These are phyloP conservation scores for Parastagonospora avenae DNA, from an alignment of 2,329 filamentous ascomycete genomes.

Conservation along the genomic window DNA sequence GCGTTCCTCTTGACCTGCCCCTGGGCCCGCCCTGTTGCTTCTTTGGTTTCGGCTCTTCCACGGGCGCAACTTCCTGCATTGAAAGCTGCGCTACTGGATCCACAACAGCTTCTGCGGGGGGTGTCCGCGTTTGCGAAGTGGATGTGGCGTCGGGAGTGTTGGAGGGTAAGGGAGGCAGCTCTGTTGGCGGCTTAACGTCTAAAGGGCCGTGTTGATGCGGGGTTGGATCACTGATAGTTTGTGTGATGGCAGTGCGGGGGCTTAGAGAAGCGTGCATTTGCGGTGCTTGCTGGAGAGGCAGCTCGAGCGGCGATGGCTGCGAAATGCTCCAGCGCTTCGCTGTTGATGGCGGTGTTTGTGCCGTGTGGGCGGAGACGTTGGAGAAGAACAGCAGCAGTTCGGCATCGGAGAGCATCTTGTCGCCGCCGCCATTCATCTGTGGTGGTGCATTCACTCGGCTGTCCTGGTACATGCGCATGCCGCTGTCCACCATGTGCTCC, in stretches of 20 bases:
- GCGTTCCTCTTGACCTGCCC: slow-evolving; percentile 51
- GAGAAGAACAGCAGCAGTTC: slow-evolving; percentile 54
- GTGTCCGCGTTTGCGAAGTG: slow-evolving; percentile 47
- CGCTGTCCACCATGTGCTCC: slow-evolving; percentile 45
- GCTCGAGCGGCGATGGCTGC: slow-evolving; percentile 15
- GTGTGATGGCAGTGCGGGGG: slow-evolving; percentile 11
- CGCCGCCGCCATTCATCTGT: slow-evolving; percentile 38
- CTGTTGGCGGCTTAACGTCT: slow-evolving; percentile 21
- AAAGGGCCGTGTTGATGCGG: slow-evolving; percentile 17
- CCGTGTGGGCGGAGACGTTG: slow-evolving; percentile 34
- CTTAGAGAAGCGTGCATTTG: background rate
- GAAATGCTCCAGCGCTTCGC: slow-evolving; percentile 38
- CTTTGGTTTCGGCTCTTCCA: slow-evolving; percentile 41
- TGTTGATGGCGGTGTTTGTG: slow-evolving; percentile 32
- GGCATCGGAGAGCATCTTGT: slow-evolving; percentile 50
- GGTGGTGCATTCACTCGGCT: slow-evolving; percentile 7
- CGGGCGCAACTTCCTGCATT: slow-evolving; percentile 11
- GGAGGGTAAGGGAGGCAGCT: slow-evolving; percentile 9
- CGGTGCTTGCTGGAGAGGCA: slow-evolving; percentile 7
- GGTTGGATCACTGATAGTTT: slow-evolving; percentile 6
- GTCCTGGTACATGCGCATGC: slow-evolving; percentile 39
- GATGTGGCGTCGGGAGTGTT: slow-evolving; percentile 15
- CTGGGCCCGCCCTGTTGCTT: slow-evolving; percentile 52
- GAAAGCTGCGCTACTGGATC: slow-evolving; percentile 10
- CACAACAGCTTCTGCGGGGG: slow-evolving; percentile 41